These are phyloP conservation scores for Solanum ossicruentum DNA, from an alignment of 257 asterid species.

Conservation along the genomic window DNA sequence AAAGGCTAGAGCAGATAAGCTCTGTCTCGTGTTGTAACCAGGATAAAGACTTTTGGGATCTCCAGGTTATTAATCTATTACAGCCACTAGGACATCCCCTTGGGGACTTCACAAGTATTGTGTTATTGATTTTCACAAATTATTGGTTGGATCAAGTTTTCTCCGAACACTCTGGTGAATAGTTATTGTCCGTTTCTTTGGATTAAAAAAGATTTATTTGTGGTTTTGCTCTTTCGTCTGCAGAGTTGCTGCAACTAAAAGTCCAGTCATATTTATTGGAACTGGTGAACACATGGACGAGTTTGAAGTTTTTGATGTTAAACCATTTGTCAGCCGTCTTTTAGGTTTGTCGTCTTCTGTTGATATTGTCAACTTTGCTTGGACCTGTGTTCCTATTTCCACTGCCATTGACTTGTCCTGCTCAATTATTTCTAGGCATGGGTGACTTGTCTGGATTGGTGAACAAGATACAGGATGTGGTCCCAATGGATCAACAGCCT, in stretches of 20 bases:
- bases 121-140: not conserved
- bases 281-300: slow-evolving; percentile 99
- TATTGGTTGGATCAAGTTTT: not conserved
- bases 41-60: not conserved
- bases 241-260: slow-evolving; percentile 96
- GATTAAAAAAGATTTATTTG: not conserved
- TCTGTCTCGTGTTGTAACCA: not conserved
- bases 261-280: slow-evolving; percentile 91
- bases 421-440: slow-evolving; percentile 41
- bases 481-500: slow-evolving; percentile 99
- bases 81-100: not conserved
- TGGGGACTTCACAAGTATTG: not conserved
- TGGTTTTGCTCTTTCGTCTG: slow-evolving; percentile 5
- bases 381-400: not conserved
- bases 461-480: slow-evolving; percentile 95
- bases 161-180: not conserved
- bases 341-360: slow-evolving; percentile 42
- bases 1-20: not conserved
- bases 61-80: not conserved
- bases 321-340: slow-evolving; percentile 97
- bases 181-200: not conserved
- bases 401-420: not conserved
- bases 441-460: slow-evolving; percentile 99
- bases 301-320: slow-evolving; percentile 89
- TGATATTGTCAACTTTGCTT: not conserved